A percentile compares a stretch with the other conserved stretches of the same genome.
Evolutionary conservation across 371 early-diverging fungal genomes (phyloP).

Genomic region (Mucor lusitanicus): DNA sequence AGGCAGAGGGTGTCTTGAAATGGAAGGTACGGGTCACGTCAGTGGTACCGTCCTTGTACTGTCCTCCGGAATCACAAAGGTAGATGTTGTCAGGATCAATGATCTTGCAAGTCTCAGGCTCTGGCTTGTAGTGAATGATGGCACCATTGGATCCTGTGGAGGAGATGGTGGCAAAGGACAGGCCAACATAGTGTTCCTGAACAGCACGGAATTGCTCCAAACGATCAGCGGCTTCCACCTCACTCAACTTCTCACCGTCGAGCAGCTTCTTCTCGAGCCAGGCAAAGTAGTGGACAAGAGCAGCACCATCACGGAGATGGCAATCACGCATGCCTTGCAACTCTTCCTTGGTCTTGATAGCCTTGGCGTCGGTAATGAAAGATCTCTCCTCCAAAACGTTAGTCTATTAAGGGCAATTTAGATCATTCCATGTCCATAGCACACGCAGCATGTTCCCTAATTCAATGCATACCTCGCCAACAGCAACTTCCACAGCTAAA

Average conservation of each 20-base stretch:
- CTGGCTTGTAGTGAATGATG: slow-evolving; percentile 98
- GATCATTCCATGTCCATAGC: slow-evolving; percentile 58
- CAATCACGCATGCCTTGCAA: slow-evolving; percentile 94
- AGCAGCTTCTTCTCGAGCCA: slow-evolving; percentile 93
- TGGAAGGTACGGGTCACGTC: slow-evolving; percentile 98
- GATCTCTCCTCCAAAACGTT: slow-evolving; percentile 62
- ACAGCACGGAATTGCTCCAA: slow-evolving; percentile 72
- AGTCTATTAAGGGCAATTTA: slow-evolving; percentile 49
- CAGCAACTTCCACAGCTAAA: slow-evolving; percentile 70
- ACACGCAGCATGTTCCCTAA: neutral
- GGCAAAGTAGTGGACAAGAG: slow-evolving; percentile 90
- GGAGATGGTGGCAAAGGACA: slow-evolving; percentile 98
- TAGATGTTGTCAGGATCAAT: slow-evolving; percentile 73
- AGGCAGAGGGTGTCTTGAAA: slow-evolving; percentile 86
- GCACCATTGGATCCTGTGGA: slow-evolving; percentile 96
- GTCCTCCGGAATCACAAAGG: slow-evolving; percentile 98
- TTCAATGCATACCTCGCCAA: slow-evolving; percentile 50
- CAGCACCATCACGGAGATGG: slow-evolving; percentile 94
- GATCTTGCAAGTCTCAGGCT: slow-evolving; percentile 65
- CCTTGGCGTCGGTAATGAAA: slow-evolving; percentile 80
- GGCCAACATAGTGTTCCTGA: slow-evolving; percentile 79
- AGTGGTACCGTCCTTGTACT: slow-evolving; percentile 98
- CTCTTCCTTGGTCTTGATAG: slow-evolving; percentile 94
- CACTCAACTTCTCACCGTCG: slow-evolving; percentile 62
- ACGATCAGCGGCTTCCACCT: slow-evolving; percentile 81